Evolutionary conservation across 768 basidiomycete genomes (phyloP).

Genomic region (Mrakia frigida): DNA sequence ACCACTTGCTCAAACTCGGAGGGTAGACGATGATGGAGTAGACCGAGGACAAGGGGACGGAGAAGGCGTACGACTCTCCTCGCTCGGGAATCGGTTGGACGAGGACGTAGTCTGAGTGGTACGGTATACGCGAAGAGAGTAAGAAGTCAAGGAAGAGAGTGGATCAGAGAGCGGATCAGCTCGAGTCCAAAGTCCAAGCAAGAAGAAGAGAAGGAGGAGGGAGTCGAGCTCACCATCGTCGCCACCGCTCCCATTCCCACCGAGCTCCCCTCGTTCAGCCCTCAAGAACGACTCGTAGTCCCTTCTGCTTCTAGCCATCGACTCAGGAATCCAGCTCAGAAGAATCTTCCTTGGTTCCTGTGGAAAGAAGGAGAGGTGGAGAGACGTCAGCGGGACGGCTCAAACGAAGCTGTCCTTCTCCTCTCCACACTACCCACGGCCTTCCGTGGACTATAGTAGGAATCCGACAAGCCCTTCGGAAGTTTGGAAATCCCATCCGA

Average conservation of each 20-base stretch:
- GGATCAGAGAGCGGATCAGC: neutral
- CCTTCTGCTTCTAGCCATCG: conserved; percentile 14
- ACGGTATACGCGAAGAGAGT: neutral
- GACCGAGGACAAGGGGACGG: conserved; percentile 81
- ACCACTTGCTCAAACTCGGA: conserved; percentile 46
- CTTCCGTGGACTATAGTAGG: neutral
- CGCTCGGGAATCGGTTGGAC: conserved; percentile 33
- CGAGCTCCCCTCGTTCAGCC: neutral
- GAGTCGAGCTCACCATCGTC: conserved; percentile 12
- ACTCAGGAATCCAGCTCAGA: conserved; percentile 27
- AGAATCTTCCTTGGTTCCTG: conserved; percentile 26
- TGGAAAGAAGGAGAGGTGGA: neutral
- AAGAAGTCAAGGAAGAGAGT: too few relatives aligned
- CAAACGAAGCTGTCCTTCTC: neutral
- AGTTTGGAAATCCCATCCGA: neutral
- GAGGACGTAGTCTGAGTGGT: conserved; percentile 34
- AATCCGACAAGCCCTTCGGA: neutral
- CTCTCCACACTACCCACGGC: neutral
- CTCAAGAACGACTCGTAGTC: conserved; percentile 32
- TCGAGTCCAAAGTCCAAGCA: neutral
- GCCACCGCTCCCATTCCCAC: neutral
- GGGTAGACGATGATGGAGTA: conserved; percentile 83
- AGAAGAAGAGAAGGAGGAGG: neutral
- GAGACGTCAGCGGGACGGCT: neutral
- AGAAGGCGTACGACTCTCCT: conserved; percentile 66